phyloP scores from a whole-genome alignment of 148 eudicot species.

The Pharnaceum exiguum region DNA sequence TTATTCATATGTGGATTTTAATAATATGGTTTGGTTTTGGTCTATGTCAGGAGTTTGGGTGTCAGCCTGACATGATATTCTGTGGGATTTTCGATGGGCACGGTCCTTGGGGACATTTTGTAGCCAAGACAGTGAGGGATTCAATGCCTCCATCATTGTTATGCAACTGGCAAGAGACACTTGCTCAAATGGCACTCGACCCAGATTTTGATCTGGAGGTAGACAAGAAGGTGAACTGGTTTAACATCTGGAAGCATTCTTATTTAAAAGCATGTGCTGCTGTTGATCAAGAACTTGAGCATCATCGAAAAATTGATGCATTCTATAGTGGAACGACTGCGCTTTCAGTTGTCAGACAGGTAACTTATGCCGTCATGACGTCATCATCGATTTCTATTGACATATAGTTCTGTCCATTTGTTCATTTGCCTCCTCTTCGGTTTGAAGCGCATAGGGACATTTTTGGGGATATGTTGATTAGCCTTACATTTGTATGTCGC shows the following conservation, averaged over 20 bases:
- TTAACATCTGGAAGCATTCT: constrained; percentile 73
- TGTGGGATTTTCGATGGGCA: constrained; percentile 96
- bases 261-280: constrained; percentile 74
- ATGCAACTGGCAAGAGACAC: constrained; percentile 70
- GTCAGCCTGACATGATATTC: constrained; percentile 87
- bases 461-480: too few species aligned
- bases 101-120: constrained; percentile 96
- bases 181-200: constrained; percentile 55
- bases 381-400: too few species aligned
- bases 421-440: not conserved
- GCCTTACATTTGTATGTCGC: too few species aligned
- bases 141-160: constrained; percentile 71
- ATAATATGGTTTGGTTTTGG: constrained; percentile 8
- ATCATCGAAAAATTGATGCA: constrained; percentile 64
- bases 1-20: not conserved
- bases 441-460: too few species aligned
- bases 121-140: constrained; percentile 78
- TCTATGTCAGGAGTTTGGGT: constrained; percentile 69
- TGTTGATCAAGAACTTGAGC: constrained; percentile 64
- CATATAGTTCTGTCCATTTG: too few species aligned
- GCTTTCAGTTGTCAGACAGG: constrained; percentile 87
- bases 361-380: constrained; percentile 16
- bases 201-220: constrained; percentile 45
- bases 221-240: constrained; percentile 51
- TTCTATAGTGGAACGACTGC: constrained; percentile 86